Evolutionary conservation across 2,329 filamentous ascomycete genomes (phyloP).

Genomic region (Coleophoma cylindrospora): DNA sequence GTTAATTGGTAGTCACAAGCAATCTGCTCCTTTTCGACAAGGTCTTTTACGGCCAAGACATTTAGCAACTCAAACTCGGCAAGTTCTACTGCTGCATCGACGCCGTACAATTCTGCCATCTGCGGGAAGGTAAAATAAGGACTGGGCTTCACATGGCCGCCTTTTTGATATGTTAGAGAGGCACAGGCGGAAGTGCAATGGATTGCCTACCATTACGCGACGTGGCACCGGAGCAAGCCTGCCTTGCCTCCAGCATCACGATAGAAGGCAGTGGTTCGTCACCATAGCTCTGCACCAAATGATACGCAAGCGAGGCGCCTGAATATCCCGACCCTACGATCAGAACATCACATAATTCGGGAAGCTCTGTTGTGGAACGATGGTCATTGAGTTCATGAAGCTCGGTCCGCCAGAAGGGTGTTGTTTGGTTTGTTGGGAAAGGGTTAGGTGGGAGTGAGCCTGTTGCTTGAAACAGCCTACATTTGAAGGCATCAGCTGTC

Average conservation of each 20-base stretch:
- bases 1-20: slow-evolving; percentile 37
- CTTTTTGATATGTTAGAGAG: slow-evolving; percentile 7
- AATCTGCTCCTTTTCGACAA: slow-evolving; percentile 33
- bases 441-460: neutral
- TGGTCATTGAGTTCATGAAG: slow-evolving; percentile 10
- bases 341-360: slow-evolving; percentile 12
- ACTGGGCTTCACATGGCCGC: slow-evolving; percentile 38
- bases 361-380: slow-evolving; percentile 11
- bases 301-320: slow-evolving; percentile 11
- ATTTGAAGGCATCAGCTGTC: too few relatives aligned
- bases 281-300: slow-evolving; percentile 22
- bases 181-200: neutral
- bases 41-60: slow-evolving; percentile 30
- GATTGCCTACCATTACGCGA: slow-evolving; percentile 35
- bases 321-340: slow-evolving; percentile 21
- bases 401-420: slow-evolving; percentile 12
- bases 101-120: slow-evolving; percentile 26
- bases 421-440: slow-evolving; percentile 1
- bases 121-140: slow-evolving; percentile 30
- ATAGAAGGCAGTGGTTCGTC: slow-evolving; percentile 19
- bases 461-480: too few relatives aligned
- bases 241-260: slow-evolving; percentile 34
- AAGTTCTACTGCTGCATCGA: slow-evolving; percentile 31
- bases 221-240: slow-evolving; percentile 30
- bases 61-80: slow-evolving; percentile 34